Conservation (phyloP, 805 yeast genomes). For the Saccharomycopsis guyanensis region DNA sequence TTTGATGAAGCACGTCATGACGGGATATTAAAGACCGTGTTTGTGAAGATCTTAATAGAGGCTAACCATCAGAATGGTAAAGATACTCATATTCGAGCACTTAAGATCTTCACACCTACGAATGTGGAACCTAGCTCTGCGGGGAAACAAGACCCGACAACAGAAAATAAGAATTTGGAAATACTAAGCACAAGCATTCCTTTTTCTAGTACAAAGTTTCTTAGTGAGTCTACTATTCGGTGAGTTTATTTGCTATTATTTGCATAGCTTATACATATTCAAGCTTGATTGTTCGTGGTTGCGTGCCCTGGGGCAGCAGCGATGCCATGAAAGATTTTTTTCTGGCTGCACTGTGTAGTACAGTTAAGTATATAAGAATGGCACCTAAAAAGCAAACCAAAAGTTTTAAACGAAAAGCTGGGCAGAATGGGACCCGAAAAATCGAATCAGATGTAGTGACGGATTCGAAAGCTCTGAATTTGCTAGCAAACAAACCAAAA, state of each 20-base stretch:
- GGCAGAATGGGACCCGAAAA: slow-evolving; percentile 46
- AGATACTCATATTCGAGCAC: slow-evolving; percentile 81
- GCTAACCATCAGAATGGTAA: slow-evolving; percentile 94
- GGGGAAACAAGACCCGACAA: slow-evolving; percentile 1
- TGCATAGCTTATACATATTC: too few relatives aligned
- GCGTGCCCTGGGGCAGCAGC: too few relatives aligned
- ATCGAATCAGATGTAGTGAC: slow-evolving; percentile 59
- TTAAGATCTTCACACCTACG: slow-evolving; percentile 37
- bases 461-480: slow-evolving; percentile 64
- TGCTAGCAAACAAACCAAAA: slow-evolving; percentile 47
- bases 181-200: slow-evolving; percentile 6
- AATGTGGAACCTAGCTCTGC: neutral
- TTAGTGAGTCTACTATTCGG: slow-evolving; percentile 16
- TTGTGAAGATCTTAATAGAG: slow-evolving; percentile 51
- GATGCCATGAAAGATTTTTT: too few relatives aligned
- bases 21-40: slow-evolving; percentile 56
- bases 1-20: slow-evolving; percentile 49
- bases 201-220: slow-evolving; percentile 13
- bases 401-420: slow-evolving; percentile 47
- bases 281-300: too few relatives aligned
- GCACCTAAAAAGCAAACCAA: slow-evolving; percentile 58
- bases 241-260: too few relatives aligned
- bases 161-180: neutral
- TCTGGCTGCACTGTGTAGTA: too few relatives aligned
- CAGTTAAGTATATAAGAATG: too few relatives aligned